Evolutionary conservation across 805 yeast genomes (phyloP).

Genomic region (Kodamaea neixiangensis): DNA sequence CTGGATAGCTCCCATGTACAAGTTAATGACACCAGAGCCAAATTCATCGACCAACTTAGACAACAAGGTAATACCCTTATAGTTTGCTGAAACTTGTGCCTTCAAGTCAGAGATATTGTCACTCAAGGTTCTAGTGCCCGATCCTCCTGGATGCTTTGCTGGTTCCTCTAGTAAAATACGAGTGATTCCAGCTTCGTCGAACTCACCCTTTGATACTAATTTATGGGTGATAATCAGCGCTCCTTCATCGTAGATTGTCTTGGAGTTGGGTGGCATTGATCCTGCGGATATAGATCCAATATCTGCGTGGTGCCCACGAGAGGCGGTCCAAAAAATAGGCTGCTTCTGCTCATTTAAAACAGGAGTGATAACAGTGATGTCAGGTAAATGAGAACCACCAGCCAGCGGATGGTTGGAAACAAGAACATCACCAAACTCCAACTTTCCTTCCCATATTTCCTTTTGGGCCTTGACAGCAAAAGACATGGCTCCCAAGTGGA

Average conservation of each 20-base stretch:
- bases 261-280: conserved; percentile 92
- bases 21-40: conserved; percentile 56
- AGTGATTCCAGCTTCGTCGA: conserved; percentile 71
- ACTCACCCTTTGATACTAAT: conserved; percentile 65
- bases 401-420: conserved; percentile 46
- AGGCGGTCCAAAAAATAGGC: conserved; percentile 84
- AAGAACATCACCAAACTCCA: conserved; percentile 43
- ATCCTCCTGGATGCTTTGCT: conserved; percentile 78
- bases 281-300: conserved; percentile 93
- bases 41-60: conserved; percentile 62
- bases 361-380: conserved; percentile 89
- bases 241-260: conserved; percentile 84
- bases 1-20: conserved; percentile 82
- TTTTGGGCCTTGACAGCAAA: conserved; percentile 46
- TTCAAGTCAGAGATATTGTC: conserved; percentile 72
- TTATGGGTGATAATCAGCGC: conserved; percentile 81
- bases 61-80: conserved; percentile 74
- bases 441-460: conserved; percentile 41
- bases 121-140: conserved; percentile 81
- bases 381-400: conserved; percentile 46
- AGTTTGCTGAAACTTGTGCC: conserved; percentile 75
- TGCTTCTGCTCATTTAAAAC: conserved; percentile 55
- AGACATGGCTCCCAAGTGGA: conserved; percentile 51
- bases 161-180: conserved; percentile 70
- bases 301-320: conserved; percentile 96